A percentile compares a stretch with the other conserved stretches of the same genome.
phyloP scores from a whole-genome alignment of 305 asterid genomes.

The Rubia peregrina region DNA sequence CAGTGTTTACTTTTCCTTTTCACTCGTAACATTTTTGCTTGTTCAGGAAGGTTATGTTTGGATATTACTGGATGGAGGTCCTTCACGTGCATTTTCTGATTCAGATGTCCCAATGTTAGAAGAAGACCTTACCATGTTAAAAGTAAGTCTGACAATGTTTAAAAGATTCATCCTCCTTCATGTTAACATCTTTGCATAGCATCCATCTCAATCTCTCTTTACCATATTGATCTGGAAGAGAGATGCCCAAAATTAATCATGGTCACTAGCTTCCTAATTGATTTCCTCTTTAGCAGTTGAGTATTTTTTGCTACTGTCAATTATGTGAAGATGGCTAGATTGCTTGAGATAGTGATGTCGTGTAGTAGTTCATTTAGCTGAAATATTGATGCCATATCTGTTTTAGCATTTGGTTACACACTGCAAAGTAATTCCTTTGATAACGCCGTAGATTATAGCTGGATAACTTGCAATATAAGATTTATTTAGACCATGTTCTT shows the following conservation, averaged over 20 bases:
- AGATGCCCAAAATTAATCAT: neutral
- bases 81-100: slow-evolving; percentile 80
- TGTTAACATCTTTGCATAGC: slow-evolving; percentile 6
- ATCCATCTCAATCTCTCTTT: neutral
- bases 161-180: neutral
- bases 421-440: neutral
- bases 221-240: neutral
- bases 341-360: too few relatives aligned
- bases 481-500: slow-evolving; percentile 1
- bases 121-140: slow-evolving; percentile 75
- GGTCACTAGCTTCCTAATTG: neutral
- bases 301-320: too few relatives aligned
- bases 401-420: too few relatives aligned
- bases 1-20: neutral
- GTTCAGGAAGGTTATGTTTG: slow-evolving; percentile 87
- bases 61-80: slow-evolving; percentile 97
- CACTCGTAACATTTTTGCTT: slow-evolving; percentile 20
- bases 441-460: neutral
- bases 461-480: neutral
- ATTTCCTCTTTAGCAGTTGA: too few relatives aligned
- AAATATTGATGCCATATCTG: neutral
- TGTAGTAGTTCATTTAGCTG: neutral
- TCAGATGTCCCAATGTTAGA: slow-evolving; percentile 64
- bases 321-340: too few relatives aligned
- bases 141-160: slow-evolving; percentile 38